These are phyloP conservation scores for Wickerhamiella domercqiae DNA, from an alignment of 805 yeast genomes.

Conservation along the genomic window DNA sequence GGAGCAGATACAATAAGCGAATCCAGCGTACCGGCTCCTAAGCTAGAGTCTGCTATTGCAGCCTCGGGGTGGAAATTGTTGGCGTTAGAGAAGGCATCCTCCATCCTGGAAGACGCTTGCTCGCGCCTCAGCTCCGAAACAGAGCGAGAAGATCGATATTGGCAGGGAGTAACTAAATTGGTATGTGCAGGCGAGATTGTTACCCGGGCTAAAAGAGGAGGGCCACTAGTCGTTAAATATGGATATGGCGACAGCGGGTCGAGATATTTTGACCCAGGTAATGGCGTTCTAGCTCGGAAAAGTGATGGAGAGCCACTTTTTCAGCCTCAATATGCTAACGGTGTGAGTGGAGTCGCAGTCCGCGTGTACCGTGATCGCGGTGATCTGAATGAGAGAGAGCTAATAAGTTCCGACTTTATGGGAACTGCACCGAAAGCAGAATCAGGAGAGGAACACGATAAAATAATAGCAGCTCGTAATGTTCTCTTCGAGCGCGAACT, in stretches of 20 bases:
- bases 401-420: background rate
- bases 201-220: constrained; percentile 48
- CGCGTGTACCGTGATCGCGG: background rate
- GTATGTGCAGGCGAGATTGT: constrained; percentile 38
- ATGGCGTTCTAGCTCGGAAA: constrained; percentile 31
- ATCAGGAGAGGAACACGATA: constrained; percentile 9
- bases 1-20: constrained; percentile 22
- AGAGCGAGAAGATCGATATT: constrained; percentile 46
- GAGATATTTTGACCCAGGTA: constrained; percentile 53
- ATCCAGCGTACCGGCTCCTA: constrained; percentile 6
- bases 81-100: constrained; percentile 42
- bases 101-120: constrained; percentile 37
- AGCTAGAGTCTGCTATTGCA: constrained; percentile 8
- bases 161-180: constrained; percentile 33
- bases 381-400: constrained; percentile 13
- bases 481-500: constrained; percentile 80
- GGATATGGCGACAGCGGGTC: constrained; percentile 92
- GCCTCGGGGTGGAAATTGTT: constrained; percentile 71
- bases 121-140: constrained; percentile 38
- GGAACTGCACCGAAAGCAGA: background rate
- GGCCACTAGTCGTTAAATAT: constrained; percentile 58
- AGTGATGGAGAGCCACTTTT: constrained; percentile 31
- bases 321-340: background rate
- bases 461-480: constrained; percentile 51
- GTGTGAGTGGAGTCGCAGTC: background rate